These are phyloP conservation scores for Suhomyces anneliseae DNA, from an alignment of 1,139 yeast genomes.

Conservation along the genomic window DNA sequence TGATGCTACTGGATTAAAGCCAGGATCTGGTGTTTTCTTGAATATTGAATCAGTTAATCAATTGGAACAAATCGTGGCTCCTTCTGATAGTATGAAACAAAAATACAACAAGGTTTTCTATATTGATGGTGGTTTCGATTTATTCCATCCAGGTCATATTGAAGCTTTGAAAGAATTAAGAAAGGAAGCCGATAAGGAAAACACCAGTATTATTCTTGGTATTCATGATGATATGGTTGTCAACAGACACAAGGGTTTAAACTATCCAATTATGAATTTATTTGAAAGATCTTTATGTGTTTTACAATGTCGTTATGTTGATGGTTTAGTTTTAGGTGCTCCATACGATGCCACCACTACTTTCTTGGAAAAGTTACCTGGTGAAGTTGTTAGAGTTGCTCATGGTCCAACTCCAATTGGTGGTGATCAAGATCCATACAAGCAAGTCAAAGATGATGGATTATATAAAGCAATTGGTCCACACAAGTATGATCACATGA, in stretches of 20 bases:
- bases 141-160: constrained; percentile 93
- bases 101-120: constrained; percentile 45
- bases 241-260: constrained; percentile 60
- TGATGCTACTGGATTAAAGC: constrained; percentile 58
- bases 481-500: constrained; percentile 60
- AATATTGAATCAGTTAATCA: constrained; percentile 22
- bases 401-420: constrained; percentile 61
- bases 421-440: constrained; percentile 41
- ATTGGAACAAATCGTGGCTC: constrained; percentile 37
- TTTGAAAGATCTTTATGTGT: constrained; percentile 86
- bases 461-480: constrained; percentile 46
- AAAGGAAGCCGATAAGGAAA: constrained; percentile 35
- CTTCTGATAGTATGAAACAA: constrained; percentile 28
- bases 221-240: constrained; percentile 63
- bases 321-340: constrained; percentile 69
- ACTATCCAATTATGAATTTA: constrained; percentile 83
- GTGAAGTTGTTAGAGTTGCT: constrained; percentile 47
- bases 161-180: constrained; percentile 56
- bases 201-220: constrained; percentile 63
- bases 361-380: constrained; percentile 41
- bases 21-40: constrained; percentile 63
- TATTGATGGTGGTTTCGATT: constrained; percentile 86
- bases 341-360: constrained; percentile 52
- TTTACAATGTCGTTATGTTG: constrained; percentile 82
- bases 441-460: constrained; percentile 34